Conservation (phyloP, 2,329 filamentous ascomycete genomes). For the Neonectria faginata region DNA sequence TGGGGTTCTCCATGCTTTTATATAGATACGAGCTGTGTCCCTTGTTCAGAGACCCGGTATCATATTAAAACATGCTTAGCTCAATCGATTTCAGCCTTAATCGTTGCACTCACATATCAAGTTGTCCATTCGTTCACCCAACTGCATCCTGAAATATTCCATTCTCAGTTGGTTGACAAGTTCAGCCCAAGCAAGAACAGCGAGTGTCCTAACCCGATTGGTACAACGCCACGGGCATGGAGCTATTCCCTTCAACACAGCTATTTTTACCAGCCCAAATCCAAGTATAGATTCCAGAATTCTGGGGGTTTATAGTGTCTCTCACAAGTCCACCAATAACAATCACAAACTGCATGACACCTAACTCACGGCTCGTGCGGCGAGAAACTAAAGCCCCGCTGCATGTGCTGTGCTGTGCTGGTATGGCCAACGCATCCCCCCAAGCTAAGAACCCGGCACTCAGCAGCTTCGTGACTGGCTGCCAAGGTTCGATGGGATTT, state of each 20-base stretch:
- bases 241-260: slow-evolving; percentile 11
- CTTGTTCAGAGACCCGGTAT: background rate
- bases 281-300: slow-evolving; percentile 19
- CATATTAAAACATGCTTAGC: background rate
- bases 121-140: background rate
- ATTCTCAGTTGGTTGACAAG: background rate
- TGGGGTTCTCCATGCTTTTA: background rate
- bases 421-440: slow-evolving; percentile 46
- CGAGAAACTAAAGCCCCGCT: slow-evolving; percentile 15
- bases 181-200: background rate
- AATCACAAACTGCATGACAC: background rate
- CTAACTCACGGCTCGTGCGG: slow-evolving; percentile 23
- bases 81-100: background rate
- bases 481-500: slow-evolving; percentile 7
- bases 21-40: background rate
- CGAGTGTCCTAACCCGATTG: background rate
- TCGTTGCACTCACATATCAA: background rate
- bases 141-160: background rate
- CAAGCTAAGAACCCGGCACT: slow-evolving; percentile 33
- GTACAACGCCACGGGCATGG: background rate
- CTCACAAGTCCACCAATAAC: slow-evolving; percentile 28
- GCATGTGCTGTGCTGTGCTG: slow-evolving; percentile 37
- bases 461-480: slow-evolving; percentile 32
- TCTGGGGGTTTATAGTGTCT: background rate
- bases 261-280: slow-evolving; percentile 22